Base-by-base conservation (phyloP, 1,284 basidiomycete genomes). In the Boletellus deceptivus region DNA sequence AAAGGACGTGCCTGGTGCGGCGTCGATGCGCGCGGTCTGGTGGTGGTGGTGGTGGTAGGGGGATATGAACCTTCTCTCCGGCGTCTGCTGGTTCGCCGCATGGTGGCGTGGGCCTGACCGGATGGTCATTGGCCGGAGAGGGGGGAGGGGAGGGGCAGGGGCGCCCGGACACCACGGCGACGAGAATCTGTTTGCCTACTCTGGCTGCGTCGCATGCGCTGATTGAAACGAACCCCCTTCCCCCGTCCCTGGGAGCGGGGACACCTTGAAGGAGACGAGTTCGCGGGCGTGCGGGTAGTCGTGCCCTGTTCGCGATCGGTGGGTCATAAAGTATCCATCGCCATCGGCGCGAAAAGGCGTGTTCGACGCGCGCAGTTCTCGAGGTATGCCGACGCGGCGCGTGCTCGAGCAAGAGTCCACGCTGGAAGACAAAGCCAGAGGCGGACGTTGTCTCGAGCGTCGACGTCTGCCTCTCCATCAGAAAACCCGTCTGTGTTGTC, bases 71-170 rank as follows among this genome's bases (percentile, higher is more conserved):
- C 22, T 43, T 58, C 42, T 20, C 60, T 48, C 62, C 62, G 63
- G 24, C 58, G 60, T 7, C 62, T 58, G 31, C 63, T 63, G 9
- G 34, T 29, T n/a, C 61, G 14, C 73, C 71, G 22, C 62, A 65
- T 0, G 78, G 52, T 47, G n/a, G n/a, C n/a, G n/a, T n/a, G 75
- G 73, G 2, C 74, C 75, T 1, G 74, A 59, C 17, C 76, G 72
- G 34, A 74, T 52, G 9, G 72, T 59, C 11, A 67, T 54, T 1
- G 63, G 54, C 42, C 68, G 70, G 48, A 59, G 59, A 42, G 52
- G 40, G 13, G 59, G n/a, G n/a, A n/a, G n/a, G n/a, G n/a, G n/a
- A n/a, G n/a, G n/a, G n/a, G n/a, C n/a, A n/a, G n/a, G n/a, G n/a
- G n/a, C n/a, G 60, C 33, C 52, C 33, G 43, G 55, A 51, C 2